phyloP scores from a whole-genome alignment of 2,329 filamentous ascomycete species.

The Metarhizium album region DNA sequence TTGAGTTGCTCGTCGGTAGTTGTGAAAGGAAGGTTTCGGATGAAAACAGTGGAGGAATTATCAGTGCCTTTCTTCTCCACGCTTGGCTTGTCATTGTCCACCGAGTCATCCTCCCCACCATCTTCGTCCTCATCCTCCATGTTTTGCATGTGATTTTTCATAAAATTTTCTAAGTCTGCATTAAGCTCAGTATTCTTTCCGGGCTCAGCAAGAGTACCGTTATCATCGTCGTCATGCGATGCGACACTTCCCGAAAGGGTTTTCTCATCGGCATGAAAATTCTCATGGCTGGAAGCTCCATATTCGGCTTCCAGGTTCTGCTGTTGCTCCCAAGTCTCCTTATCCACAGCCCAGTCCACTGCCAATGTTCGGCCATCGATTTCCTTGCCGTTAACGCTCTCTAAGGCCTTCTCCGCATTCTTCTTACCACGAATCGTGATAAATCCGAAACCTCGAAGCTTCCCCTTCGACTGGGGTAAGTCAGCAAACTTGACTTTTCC shows the following conservation, averaged over 20 bases:
- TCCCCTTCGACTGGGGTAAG: slow-evolving; percentile 66
- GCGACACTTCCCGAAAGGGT: slow-evolving; percentile 18
- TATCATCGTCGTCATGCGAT: slow-evolving; percentile 15
- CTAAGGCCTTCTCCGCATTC: slow-evolving; percentile 84
- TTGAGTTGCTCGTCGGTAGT: slow-evolving; percentile 73
- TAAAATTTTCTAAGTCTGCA: slow-evolving; percentile 41
- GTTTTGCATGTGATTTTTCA: slow-evolving; percentile 47
- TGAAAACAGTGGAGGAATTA: slow-evolving; percentile 72
- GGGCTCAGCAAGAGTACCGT: slow-evolving; percentile 1
- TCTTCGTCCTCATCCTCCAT: slow-evolving; percentile 46
- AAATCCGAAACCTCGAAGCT: slow-evolving; percentile 84
- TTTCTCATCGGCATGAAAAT: slow-evolving; percentile 19
- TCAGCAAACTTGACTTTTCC: slow-evolving; percentile 86
- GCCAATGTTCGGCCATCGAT: slow-evolving; percentile 81
- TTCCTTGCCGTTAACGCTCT: slow-evolving; percentile 76
- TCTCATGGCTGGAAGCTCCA: slow-evolving; percentile 26
- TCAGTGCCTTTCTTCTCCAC: slow-evolving; percentile 34
- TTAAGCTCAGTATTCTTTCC: slow-evolving; percentile 30
- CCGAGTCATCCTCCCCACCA: slow-evolving; percentile 33
- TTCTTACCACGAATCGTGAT: slow-evolving; percentile 78
- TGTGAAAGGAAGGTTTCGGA: slow-evolving; percentile 89
- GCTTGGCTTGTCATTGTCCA: slow-evolving; percentile 29
- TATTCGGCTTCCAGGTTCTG: slow-evolving; percentile 27
- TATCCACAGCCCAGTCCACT: slow-evolving; percentile 95
- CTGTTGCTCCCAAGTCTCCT: slow-evolving; percentile 68